Conservation (phyloP, 2,329 filamentous ascomycete species). For the Fusarium proliferatum region DNA sequence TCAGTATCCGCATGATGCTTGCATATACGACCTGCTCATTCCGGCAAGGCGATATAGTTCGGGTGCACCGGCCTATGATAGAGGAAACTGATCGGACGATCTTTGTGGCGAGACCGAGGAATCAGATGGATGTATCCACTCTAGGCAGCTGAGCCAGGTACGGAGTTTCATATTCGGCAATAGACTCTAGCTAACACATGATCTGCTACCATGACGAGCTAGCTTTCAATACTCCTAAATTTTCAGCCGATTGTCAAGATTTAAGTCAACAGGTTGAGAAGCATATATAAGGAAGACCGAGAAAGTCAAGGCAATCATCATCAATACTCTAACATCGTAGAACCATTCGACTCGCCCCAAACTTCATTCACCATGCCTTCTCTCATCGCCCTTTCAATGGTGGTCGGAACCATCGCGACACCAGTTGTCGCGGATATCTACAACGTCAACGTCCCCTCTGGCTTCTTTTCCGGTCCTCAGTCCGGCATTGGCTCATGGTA, state of each 20-base stretch:
- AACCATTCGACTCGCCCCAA: rapidly evolving
- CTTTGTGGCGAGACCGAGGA: neutral
- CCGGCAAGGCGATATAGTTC: neutral
- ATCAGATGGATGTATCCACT: neutral
- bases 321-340: neutral
- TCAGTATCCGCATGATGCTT: neutral
- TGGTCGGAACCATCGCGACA: neutral
- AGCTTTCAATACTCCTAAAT: rapidly evolving
- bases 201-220: rapidly evolving
- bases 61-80: neutral
- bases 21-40: neutral
- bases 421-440: neutral
- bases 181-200: neutral
- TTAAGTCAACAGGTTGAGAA: rapidly evolving
- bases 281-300: rapidly evolving
- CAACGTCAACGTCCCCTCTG: neutral
- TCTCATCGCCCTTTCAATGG: neutral
- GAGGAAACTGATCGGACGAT: neutral
- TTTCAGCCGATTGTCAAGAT: rapidly evolving
- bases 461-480: neutral
- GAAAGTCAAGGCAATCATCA: rapidly evolving
- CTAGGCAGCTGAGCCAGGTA: neutral
- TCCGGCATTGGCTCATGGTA: neutral
- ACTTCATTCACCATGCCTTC: neutral
- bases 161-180: neutral